Percentiles rank a stretch among this genome's conserved stretches.
phyloP scores from a whole-genome alignment of 805 yeast genomes.

The Wickerhamomyces canadensis region DNA sequence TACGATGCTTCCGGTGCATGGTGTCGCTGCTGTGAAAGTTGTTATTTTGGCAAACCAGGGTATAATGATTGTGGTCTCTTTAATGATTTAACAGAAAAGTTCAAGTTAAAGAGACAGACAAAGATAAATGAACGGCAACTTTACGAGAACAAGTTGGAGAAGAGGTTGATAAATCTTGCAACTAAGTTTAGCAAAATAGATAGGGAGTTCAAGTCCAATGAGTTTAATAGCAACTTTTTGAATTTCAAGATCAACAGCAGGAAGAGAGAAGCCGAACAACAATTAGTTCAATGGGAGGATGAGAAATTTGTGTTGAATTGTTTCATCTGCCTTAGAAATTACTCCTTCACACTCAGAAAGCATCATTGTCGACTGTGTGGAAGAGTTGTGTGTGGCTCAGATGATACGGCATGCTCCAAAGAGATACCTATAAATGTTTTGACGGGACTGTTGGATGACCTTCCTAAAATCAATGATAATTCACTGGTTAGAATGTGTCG shows the following conservation, averaged over 20 bases:
- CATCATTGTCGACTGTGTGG: conserved; percentile 96
- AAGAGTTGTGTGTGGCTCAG: conserved; percentile 67
- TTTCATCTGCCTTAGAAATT: conserved; percentile 53
- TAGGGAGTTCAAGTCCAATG: conserved; percentile 15
- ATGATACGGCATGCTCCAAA: conserved; percentile 61
- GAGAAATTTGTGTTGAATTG: conserved; percentile 47
- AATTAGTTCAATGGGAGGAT: conserved; percentile 62
- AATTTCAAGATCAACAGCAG: conserved; percentile 23
- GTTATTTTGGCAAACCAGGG: conserved; percentile 54
- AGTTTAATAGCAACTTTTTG: conserved; percentile 19
- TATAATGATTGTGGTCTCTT: conserved; percentile 39
- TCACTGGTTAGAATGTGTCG: conserved; percentile 56
- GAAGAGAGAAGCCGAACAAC: conserved; percentile 37
- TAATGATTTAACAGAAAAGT: conserved; percentile 41
- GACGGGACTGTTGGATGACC: conserved; percentile 11
- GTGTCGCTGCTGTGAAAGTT: conserved; percentile 62
- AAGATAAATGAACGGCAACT: conserved; percentile 46
- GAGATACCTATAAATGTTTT: conserved; percentile 47
- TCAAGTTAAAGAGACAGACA: conserved; percentile 34
- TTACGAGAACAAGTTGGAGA: conserved; percentile 52
- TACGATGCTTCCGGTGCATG: conserved; percentile 55
- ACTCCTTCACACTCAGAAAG: conserved; percentile 55
- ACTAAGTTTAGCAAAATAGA: conserved; percentile 25
- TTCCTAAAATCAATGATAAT: conserved; percentile 18
- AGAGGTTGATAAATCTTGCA: conserved; percentile 46